Percentiles rank a stretch among this genome's conserved stretches.
phyloP scores from a whole-genome alignment of 2,329 filamentous ascomycete species.

The Neonectria punicea region DNA sequence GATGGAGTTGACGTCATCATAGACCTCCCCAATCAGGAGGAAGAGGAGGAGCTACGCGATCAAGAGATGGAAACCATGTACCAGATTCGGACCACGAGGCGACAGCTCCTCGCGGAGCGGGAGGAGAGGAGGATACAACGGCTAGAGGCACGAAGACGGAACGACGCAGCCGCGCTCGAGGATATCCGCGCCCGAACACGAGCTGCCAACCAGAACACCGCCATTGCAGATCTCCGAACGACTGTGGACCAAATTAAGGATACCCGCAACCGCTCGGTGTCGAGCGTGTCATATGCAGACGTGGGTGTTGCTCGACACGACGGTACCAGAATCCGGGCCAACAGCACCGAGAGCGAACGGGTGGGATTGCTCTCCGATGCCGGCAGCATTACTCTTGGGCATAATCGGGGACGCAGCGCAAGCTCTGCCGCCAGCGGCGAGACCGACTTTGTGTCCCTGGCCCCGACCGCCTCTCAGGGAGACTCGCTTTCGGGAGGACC shows the following conservation, averaged over 20 bases:
- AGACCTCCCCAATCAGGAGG: constrained; percentile 83
- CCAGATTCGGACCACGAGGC: constrained; percentile 83
- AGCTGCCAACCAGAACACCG: constrained; percentile 57
- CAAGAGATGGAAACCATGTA: constrained; percentile 94
- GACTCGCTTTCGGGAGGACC: constrained; percentile 58
- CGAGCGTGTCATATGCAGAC: constrained; percentile 80
- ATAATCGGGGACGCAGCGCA: constrained; percentile 48
- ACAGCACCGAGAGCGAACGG: constrained; percentile 78
- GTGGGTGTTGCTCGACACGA: constrained; percentile 81
- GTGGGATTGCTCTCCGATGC: constrained; percentile 77
- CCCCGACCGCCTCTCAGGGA: constrained; percentile 51
- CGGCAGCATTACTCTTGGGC: constrained; percentile 66
- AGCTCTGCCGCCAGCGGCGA: constrained; percentile 67
- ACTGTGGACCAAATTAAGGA: constrained; percentile 67
- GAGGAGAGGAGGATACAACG: constrained; percentile 78
- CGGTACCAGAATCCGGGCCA: constrained; percentile 78
- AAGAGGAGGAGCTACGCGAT: constrained; percentile 82
- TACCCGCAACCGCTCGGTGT: constrained; percentile 73
- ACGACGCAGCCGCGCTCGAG: constrained; percentile 76
- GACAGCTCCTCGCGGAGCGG: constrained; percentile 79
- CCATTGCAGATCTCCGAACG: constrained; percentile 66
- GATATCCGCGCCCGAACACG: constrained; percentile 70
- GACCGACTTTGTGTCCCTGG: constrained; percentile 56
- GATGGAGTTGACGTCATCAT: constrained; percentile 91
- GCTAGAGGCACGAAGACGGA: constrained; percentile 76